These are phyloP conservation scores for Dendrothele bispora DNA, from an alignment of 768 basidiomycete genomes.

Conservation along the genomic window DNA sequence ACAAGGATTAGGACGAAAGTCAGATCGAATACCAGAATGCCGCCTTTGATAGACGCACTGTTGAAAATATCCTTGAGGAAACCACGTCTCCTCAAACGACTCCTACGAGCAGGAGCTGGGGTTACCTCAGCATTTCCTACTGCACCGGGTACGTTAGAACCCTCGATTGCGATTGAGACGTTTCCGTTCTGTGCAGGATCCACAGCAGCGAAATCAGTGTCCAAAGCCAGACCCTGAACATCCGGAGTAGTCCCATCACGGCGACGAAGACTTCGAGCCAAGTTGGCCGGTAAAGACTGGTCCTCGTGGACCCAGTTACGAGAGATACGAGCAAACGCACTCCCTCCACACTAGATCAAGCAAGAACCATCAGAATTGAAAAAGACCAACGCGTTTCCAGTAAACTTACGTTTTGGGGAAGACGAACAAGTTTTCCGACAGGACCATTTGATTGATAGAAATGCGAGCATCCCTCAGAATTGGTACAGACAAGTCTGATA, in stretches of 20 bases:
- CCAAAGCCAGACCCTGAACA: constrained; percentile 40
- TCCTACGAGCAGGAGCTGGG: neutral
- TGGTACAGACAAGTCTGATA: constrained; percentile 47
- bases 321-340: constrained; percentile 42
- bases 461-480: constrained; percentile 35
- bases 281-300: constrained; percentile 37
- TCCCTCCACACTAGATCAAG: constrained; percentile 34
- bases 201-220: constrained; percentile 35
- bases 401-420: constrained; percentile 48
- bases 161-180: neutral
- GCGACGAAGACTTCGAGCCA: constrained; percentile 28
- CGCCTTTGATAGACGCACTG: neutral
- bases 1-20: neutral
- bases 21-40: neutral
- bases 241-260: constrained; percentile 31
- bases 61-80: neutral
- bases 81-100: neutral
- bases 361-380: neutral
- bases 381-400: neutral
- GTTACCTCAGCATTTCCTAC: neutral
- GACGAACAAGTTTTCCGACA: constrained; percentile 50
- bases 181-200: constrained; percentile 23
- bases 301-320: constrained; percentile 40
- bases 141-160: neutral
- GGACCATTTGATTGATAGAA: constrained; percentile 37